Percentiles rank a stretch among this genome's conserved stretches.
phyloP scores from a whole-genome alignment of 2,329 filamentous ascomycete genomes.

The Claviceps pusilla region DNA sequence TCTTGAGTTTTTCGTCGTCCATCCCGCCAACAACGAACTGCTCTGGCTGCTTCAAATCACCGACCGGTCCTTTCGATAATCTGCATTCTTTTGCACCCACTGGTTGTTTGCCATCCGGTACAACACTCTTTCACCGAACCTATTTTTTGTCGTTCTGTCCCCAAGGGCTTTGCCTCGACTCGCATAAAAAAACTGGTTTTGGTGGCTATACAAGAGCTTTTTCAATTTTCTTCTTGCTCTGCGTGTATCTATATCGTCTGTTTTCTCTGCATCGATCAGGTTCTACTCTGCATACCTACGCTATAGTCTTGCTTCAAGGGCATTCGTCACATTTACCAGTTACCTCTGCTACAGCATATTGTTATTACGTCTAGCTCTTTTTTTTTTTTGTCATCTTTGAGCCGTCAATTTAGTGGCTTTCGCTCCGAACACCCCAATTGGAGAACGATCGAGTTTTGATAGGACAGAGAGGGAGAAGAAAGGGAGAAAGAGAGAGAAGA shows the following conservation, averaged over 20 bases:
- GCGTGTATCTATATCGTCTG: neutral
- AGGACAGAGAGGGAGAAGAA: no score
- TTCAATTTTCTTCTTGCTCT: neutral
- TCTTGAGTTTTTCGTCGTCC: neutral
- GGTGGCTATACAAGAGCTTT: neutral
- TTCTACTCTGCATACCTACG: neutral
- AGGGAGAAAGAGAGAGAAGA: no score
- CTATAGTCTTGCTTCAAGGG: neutral
- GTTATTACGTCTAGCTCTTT: neutral
- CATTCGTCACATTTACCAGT: neutral
- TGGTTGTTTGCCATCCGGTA: neutral
- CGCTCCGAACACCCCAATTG: neutral
- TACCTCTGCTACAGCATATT: neutral
- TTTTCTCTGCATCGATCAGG: neutral
- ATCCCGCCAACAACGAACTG: neutral
- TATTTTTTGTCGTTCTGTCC: neutral
- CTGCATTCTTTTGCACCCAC: neutral
- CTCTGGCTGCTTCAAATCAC: constrained; percentile 6
- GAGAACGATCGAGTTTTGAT: neutral
- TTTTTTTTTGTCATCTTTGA: neutral
- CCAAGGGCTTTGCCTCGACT: neutral
- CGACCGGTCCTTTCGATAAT: constrained; percentile 5
- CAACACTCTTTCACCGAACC: neutral
- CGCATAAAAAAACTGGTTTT: neutral
- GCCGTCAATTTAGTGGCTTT: neutral